Base-by-base conservation (phyloP, 2,329 filamentous ascomycete genomes). In the Sporothrix pallida region DNA sequence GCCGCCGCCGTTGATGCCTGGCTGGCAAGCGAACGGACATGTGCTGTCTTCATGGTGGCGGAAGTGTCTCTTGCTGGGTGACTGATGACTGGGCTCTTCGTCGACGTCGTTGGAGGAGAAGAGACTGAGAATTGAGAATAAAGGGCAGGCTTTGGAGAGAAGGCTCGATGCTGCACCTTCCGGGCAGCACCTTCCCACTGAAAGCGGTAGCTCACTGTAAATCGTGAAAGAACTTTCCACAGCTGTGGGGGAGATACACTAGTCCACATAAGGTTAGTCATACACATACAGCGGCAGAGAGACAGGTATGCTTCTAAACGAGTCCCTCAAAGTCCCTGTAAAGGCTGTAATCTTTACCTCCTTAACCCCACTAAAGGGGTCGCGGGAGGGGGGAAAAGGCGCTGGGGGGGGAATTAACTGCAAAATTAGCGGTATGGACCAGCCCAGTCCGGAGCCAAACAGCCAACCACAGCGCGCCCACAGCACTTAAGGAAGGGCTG, bases 331-430 rank as follows among this genome's bases (percentile, higher is more conserved):
- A 4, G 46, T 42, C 20, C 6, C 42, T 46, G n/a, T 48, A 5
- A 13, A 15, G 15, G 20, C 63, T 62, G 12, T 26, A 8, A n/a
- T 23, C 17, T 12, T 58, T 10, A 67, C 54, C 23, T 37, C 31
- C 23, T 12, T 46, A 44, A 46, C 68, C 54, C 72, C 72, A 74
- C 72, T 74, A 74, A 74, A 73, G 72, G 72, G 72, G 72, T 8
- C 52, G 62, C 23, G 23, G 71, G 62, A 54, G 52, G 54, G 56
- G 72, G 56, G n/a, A 56, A 63, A 48, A 58, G 48, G 63, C 62
- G 63, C 68, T 67, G 50, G 12, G 20, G 48, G 37, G 37, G 70
- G 56, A 52, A 17, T 42, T 42, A 52, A 10, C 15, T 37, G 46
- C 42, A 63, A 52, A 52, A 60, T 48, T 71, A 71, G 52, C 9